Percentiles rank a stretch among this genome's conserved stretches.
phyloP scores from a whole-genome alignment of 495 filamentous ascomycete genomes.

The Talaromyces nanjingensis region DNA sequence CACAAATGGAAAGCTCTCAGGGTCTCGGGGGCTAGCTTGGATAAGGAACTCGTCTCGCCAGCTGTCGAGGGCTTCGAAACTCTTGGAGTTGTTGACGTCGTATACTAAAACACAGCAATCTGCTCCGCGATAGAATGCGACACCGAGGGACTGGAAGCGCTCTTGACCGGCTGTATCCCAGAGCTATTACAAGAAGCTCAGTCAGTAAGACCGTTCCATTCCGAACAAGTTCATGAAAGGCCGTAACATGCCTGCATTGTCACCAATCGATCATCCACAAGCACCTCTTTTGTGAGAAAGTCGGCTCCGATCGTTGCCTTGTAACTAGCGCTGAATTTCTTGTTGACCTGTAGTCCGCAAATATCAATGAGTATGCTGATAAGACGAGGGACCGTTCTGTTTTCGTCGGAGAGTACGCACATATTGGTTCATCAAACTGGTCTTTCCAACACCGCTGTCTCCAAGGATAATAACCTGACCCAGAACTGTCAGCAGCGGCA shows the following conservation, averaged over 20 bases:
- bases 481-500: neutral
- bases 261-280: constrained; percentile 93
- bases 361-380: constrained; percentile 17
- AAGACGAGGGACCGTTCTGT: neutral
- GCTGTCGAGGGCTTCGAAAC: constrained; percentile 95
- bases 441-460: constrained; percentile 98
- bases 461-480: constrained; percentile 94
- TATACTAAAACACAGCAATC: constrained; percentile 99
- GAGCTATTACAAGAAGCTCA: constrained; percentile 47
- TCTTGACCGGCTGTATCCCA: constrained; percentile 99
- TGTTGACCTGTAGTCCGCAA: constrained; percentile 72
- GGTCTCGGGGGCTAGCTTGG: constrained; percentile 91
- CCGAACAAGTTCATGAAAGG: neutral
- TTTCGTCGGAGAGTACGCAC: constrained; percentile 46
- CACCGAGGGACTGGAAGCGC: constrained; percentile 93
- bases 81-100: constrained; percentile 98
- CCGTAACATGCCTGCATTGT: constrained; percentile 82
- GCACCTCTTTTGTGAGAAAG: constrained; percentile 96
- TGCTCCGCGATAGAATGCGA: constrained; percentile 96
- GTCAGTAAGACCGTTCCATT: constrained; percentile 6
- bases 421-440: constrained; percentile 99
- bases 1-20: constrained; percentile 97
- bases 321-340: constrained; percentile 99
- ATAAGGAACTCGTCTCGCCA: constrained; percentile 99
- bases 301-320: constrained; percentile 99